A percentile compares a stretch with the other conserved stretches of the same genome.
These are phyloP conservation scores for Olyra latifolia DNA, from an alignment of 176 grass and related monocot species.

Conservation along the genomic window DNA sequence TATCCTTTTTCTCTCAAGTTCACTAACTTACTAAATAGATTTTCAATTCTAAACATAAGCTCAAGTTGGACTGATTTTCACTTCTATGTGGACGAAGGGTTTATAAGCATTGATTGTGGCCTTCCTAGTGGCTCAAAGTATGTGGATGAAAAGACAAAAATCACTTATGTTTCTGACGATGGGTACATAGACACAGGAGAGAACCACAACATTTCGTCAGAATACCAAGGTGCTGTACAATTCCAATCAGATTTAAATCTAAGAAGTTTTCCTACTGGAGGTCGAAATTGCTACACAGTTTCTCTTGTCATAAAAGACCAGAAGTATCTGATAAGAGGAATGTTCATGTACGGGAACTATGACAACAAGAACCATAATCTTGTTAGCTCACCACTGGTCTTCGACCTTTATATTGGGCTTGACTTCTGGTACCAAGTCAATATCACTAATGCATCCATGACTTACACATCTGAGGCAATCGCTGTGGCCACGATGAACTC, in stretches of 20 bases:
- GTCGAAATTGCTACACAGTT: conserved; percentile 38
- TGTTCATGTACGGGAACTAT: conserved; percentile 44
- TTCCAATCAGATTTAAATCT: background rate
- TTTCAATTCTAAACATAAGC: too few species aligned
- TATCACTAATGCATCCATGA: background rate
- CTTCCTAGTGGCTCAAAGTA: conserved; percentile 14
- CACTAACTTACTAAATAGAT: too few species aligned
- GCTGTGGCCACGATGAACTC: background rate
- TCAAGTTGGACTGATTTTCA: background rate
- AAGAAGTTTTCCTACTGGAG: conserved; percentile 33
- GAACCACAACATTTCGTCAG: conserved; percentile 7
- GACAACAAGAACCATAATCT: background rate
- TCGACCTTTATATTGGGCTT: too few species aligned
- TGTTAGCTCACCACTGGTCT: background rate
- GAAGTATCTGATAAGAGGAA: conserved; percentile 39
- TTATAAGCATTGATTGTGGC: conserved; percentile 53
- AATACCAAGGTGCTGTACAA: background rate
- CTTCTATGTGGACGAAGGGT: background rate
- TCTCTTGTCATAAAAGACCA: background rate
- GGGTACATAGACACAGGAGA: conserved; percentile 29
- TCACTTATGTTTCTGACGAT: conserved; percentile 33
- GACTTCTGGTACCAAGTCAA: conserved; percentile 2
- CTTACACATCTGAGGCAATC: background rate
- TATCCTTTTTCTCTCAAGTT: too few species aligned
- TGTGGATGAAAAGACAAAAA: background rate